Percentiles rank a stretch among this genome's conserved stretches.
Conservation (phyloP, 768 basidiomycete species). For the Pleurotus eryngii region DNA sequence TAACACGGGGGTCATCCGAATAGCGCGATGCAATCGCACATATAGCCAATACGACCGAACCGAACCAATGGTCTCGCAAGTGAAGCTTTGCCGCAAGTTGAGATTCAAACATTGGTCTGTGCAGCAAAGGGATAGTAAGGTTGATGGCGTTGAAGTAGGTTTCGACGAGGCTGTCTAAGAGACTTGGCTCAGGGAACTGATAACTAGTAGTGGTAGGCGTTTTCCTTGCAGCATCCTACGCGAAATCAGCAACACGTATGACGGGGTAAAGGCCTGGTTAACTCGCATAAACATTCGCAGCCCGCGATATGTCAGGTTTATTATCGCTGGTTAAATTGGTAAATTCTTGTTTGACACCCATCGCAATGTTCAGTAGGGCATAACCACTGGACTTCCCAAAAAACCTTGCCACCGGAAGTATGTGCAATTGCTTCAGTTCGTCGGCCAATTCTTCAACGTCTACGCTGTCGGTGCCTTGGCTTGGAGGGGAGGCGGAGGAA, state of each 20-base stretch:
- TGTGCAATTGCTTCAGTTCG: conserved; percentile 28
- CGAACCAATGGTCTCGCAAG: conserved; percentile 50
- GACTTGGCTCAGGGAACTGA: conserved; percentile 46
- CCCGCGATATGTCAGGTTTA: no score
- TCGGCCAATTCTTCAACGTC: conserved; percentile 30
- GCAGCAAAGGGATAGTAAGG: conserved; percentile 63
- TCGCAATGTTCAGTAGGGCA: conserved; percentile 50
- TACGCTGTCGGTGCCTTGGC: conserved; percentile 8
- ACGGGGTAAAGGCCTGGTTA: no score
- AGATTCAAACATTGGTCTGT: conserved; percentile 64
- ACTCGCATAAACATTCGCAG: no score
- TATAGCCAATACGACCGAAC: conserved; percentile 58
- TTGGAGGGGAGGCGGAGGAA: background rate
- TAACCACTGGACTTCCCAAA: conserved; percentile 57
- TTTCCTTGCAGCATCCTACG: no score
- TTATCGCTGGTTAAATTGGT: conserved; percentile 21
- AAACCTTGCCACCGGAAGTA: conserved; percentile 41
- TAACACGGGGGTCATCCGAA: conserved; percentile 55
- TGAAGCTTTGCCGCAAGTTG: conserved; percentile 48
- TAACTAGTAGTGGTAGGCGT: background rate
- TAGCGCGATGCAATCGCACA: conserved; percentile 67
- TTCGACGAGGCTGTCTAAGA: conserved; percentile 51
- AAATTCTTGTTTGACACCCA: conserved; percentile 58
- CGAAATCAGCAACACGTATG: no score
- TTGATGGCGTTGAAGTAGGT: conserved; percentile 64